Evolutionary conservation across 2,329 filamentous ascomycete genomes (phyloP).

Genomic region (Penicillium vulpinum): DNA sequence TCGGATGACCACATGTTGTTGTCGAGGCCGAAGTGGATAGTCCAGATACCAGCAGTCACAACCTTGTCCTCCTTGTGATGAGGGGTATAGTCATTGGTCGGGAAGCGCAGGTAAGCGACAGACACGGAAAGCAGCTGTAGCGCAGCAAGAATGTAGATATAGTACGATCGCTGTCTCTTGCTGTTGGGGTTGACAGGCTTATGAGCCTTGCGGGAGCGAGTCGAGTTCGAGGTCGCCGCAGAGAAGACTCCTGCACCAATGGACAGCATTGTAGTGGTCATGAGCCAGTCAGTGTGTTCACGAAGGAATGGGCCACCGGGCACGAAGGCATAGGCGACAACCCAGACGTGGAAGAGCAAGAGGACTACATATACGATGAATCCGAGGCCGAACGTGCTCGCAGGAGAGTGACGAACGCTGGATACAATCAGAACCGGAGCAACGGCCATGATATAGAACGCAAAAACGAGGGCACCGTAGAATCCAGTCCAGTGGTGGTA

Average conservation of each 20-base stretch:
- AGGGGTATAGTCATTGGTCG: slow-evolving; percentile 84
- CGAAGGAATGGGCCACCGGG: slow-evolving; percentile 89
- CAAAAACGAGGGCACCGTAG: slow-evolving; percentile 73
- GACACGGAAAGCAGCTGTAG: slow-evolving; percentile 79
- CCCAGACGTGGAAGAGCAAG: slow-evolving; percentile 97
- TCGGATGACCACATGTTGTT: slow-evolving; percentile 99
- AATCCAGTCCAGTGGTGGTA: slow-evolving; percentile 85
- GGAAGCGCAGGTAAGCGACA: slow-evolving; percentile 86
- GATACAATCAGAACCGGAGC: slow-evolving; percentile 73
- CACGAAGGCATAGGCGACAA: slow-evolving; percentile 97
- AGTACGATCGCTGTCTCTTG: slow-evolving; percentile 63
- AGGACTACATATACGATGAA: slow-evolving; percentile 92
- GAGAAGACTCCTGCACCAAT: slow-evolving; percentile 85
- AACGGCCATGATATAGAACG: slow-evolving; percentile 79
- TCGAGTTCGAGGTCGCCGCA: slow-evolving; percentile 55
- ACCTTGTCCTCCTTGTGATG: slow-evolving; percentile 86
- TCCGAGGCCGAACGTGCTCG: slow-evolving; percentile 78
- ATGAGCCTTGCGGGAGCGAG: slow-evolving; percentile 34
- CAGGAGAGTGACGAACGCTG: slow-evolving; percentile 74
- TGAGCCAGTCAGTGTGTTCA: slow-evolving; percentile 94
- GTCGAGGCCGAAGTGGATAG: slow-evolving; percentile 94
- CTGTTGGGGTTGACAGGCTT: slow-evolving; percentile 40
- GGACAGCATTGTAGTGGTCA: slow-evolving; percentile 79
- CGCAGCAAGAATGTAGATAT: slow-evolving; percentile 68
- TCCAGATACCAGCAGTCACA: slow-evolving; percentile 96